A percentile compares a stretch with the other conserved stretches of the same genome.
phyloP scores from a whole-genome alignment of 2,329 filamentous ascomycete genomes.

The Neoscytalidium dimidiatum region DNA sequence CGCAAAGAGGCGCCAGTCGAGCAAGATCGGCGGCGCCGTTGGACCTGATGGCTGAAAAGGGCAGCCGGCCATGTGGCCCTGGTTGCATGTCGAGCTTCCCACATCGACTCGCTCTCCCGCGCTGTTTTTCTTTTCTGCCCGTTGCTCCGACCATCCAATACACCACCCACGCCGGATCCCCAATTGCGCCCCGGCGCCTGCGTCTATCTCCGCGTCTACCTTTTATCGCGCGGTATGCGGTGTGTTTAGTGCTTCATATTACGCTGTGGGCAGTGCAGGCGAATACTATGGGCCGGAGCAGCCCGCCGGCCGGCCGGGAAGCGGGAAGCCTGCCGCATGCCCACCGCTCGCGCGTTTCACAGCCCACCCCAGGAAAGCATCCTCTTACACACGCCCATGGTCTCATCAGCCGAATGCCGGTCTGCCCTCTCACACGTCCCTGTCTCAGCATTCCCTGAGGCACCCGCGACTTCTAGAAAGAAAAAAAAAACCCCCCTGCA shows the following conservation, averaged over 20 bases:
- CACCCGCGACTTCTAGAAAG: not conserved
- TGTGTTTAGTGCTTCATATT: too few relatives aligned
- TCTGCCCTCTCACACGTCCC: not conserved
- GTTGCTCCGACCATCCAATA: not conserved
- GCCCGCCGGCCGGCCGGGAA: not conserved
- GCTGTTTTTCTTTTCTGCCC: not conserved
- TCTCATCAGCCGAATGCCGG: conserved; percentile 1
- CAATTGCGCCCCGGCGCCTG: not conserved
- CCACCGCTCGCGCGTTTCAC: not conserved
- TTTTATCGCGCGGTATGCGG: not conserved
- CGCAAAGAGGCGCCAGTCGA: not conserved
- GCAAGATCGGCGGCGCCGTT: not conserved
- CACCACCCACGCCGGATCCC: not conserved
- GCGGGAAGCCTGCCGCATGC: not conserved
- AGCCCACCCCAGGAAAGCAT: not conserved
- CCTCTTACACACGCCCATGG: not conserved
- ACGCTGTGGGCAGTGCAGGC: too few relatives aligned
- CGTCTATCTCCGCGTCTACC: not conserved
- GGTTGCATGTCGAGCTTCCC: not conserved
- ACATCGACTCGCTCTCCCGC: not conserved
- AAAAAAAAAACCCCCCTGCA: not conserved
- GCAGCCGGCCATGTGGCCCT: not conserved
- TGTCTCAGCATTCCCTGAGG: not conserved
- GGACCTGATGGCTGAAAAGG: not conserved
- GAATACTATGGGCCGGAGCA: not conserved